phyloP scores from a whole-genome alignment of 2,329 filamentous ascomycete genomes.

The Tetracladium maxilliforme region DNA sequence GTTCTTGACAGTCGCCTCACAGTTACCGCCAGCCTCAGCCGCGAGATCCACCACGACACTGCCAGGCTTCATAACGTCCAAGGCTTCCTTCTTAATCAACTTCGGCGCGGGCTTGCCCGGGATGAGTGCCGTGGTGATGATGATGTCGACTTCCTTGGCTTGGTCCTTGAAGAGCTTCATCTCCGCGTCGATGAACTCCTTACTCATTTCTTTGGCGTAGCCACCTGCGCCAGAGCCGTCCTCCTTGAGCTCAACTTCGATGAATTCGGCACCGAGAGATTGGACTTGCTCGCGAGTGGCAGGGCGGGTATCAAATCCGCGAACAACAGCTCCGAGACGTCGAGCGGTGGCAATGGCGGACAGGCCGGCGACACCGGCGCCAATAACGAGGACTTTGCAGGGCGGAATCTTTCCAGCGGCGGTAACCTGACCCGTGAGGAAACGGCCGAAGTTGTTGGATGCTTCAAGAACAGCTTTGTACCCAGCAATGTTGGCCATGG shows the following conservation, averaged over 20 bases:
- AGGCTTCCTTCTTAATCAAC: conserved; percentile 63
- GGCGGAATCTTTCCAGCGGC: conserved; percentile 83
- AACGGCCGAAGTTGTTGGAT: conserved; percentile 78
- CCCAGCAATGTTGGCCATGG: conserved; percentile 88
- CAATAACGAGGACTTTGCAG: conserved; percentile 81
- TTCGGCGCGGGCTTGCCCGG: conserved; percentile 73
- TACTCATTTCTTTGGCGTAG: conserved; percentile 89
- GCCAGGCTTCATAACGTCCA: conserved; percentile 67
- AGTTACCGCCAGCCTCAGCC: conserved; percentile 79
- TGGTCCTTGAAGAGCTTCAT: conserved; percentile 89
- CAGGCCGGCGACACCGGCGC: conserved; percentile 76
- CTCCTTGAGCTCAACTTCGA: conserved; percentile 75
- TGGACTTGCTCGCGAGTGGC: conserved; percentile 82
- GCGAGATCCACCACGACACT: conserved; percentile 81
- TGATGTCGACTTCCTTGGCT: conserved; percentile 76
- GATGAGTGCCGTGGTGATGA: conserved; percentile 85
- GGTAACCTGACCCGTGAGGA: conserved; percentile 79
- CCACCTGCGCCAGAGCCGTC: conserved; percentile 74
- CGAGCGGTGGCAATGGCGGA: conserved; percentile 80
- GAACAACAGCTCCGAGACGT: conserved; percentile 76
- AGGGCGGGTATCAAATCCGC: conserved; percentile 83
- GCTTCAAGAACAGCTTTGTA: conserved; percentile 88
- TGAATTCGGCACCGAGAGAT: conserved; percentile 77
- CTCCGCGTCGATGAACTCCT: conserved; percentile 83
- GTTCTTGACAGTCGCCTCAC: conserved; percentile 64